Percentiles rank a stretch among this genome's conserved stretches.
Conservation (phyloP, 208 protist species). For the Crithidia brevicula region DNA sequence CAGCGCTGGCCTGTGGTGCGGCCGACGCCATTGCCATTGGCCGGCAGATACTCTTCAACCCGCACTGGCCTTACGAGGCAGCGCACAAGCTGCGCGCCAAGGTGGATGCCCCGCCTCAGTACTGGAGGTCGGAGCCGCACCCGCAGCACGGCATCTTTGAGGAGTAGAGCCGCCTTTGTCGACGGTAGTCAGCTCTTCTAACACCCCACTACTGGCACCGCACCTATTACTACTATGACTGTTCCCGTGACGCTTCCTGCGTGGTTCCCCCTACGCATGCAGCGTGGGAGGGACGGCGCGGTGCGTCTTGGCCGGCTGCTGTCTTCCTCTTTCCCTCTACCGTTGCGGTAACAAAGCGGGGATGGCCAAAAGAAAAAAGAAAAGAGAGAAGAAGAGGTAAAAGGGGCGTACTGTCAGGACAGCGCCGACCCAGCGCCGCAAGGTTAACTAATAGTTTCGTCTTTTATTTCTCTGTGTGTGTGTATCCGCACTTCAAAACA, state of each 20-base stretch:
- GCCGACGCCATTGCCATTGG: slow-evolving; percentile 74
- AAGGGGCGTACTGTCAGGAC: no score
- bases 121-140: slow-evolving; percentile 24
- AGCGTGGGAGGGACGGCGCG: no score
- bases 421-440: no score
- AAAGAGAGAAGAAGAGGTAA: no score
- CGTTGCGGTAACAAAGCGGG: no score
- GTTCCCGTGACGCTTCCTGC: not conserved
- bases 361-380: no score
- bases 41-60: slow-evolving; percentile 69
- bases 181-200: no score
- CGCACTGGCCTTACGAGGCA: slow-evolving; percentile 55
- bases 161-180: not conserved
- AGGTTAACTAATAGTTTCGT: no score
- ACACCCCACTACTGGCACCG: not conserved
- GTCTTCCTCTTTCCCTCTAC: no score
- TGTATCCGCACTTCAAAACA: no score
- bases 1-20: slow-evolving; percentile 26
- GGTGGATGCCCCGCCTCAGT: slow-evolving; percentile 20
- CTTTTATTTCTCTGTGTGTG: not conserved
- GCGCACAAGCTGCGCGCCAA: slow-evolving; percentile 29
- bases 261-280: no score
- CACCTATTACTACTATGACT: slow-evolving; percentile 1
- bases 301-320: no score
- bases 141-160: slow-evolving; percentile 22